These are phyloP conservation scores for Cladophialophora bantiana DNA, from an alignment of 2,329 filamentous ascomycete genomes.

Conservation along the genomic window DNA sequence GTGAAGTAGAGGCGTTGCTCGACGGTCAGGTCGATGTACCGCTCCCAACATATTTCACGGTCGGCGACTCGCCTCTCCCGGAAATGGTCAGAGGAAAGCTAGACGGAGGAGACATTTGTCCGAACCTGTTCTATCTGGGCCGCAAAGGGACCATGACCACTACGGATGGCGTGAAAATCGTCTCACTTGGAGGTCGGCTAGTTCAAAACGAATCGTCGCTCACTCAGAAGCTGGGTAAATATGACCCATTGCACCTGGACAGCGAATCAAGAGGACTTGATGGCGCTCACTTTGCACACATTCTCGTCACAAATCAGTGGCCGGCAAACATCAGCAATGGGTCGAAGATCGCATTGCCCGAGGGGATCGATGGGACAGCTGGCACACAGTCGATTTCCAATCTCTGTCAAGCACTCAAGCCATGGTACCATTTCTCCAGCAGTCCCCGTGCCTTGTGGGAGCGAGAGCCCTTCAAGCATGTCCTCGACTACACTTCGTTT, in stretches of 20 bases:
- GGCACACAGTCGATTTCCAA: slow-evolving; percentile 76
- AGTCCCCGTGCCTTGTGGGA: slow-evolving; percentile 80
- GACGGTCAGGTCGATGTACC: slow-evolving; percentile 75
- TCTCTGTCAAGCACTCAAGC: slow-evolving; percentile 78
- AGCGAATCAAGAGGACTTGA: slow-evolving; percentile 77
- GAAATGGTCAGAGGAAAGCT: slow-evolving; percentile 73
- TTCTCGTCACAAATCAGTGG: slow-evolving; percentile 88
- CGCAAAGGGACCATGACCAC: slow-evolving; percentile 89
- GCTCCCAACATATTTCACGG: slow-evolving; percentile 87
- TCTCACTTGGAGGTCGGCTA: slow-evolving; percentile 79
- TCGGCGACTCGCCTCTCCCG: slow-evolving; percentile 77
- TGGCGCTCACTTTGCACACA: slow-evolving; percentile 80
- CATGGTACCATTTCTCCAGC: slow-evolving; percentile 86
- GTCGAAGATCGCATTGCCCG: slow-evolving; percentile 69
- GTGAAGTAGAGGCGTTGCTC: slow-evolving; percentile 70
- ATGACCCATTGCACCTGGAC: slow-evolving; percentile 77
- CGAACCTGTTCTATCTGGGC: slow-evolving; percentile 89
- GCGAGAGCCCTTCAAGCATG: slow-evolving; percentile 78
- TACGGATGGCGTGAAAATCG: slow-evolving; percentile 84
- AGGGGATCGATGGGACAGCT: slow-evolving; percentile 55
- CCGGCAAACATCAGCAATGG: slow-evolving; percentile 74
- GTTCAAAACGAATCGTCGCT: slow-evolving; percentile 63
- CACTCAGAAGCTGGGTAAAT: slow-evolving; percentile 73
- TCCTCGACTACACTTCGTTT: slow-evolving; percentile 52
- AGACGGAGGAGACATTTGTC: slow-evolving; percentile 76